Conservation (phyloP, 768 basidiomycete genomes). For the Rhodosporidiobolus odoratus region DNA sequence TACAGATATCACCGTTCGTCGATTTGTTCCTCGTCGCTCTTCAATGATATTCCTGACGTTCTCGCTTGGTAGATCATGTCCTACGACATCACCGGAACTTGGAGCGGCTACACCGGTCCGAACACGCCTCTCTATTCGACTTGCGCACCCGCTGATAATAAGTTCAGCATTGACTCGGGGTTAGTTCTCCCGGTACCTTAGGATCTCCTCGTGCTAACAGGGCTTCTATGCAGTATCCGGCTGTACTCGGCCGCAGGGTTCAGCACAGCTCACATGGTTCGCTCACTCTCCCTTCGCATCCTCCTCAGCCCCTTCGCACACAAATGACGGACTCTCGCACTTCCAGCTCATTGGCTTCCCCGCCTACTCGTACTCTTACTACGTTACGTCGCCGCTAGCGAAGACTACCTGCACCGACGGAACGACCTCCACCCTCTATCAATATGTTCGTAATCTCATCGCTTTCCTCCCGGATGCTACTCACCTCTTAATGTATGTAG, state of each 20-base stretch:
- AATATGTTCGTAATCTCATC: background rate
- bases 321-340: background rate
- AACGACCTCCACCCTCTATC: background rate
- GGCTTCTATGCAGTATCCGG: slow-evolving; percentile 4
- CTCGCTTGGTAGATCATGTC: slow-evolving; percentile 8
- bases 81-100: slow-evolving; percentile 41
- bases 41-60: background rate
- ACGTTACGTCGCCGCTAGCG: background rate
- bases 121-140: slow-evolving; percentile 41
- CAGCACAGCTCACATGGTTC: slow-evolving; percentile 27
- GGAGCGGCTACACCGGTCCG: slow-evolving; percentile 37
- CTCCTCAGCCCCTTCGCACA: fast-evolving
- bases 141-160: slow-evolving; percentile 33
- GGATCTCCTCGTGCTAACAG: background rate
- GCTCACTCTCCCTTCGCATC: background rate
- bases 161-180: slow-evolving; percentile 31
- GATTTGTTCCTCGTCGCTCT: background rate
- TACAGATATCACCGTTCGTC: background rate
- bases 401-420: slow-evolving; percentile 15
- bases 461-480: background rate
- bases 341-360: slow-evolving; percentile 37
- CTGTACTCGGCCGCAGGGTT: slow-evolving; percentile 33
- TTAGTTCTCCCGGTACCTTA: background rate
- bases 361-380: slow-evolving; percentile 21
- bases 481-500: background rate